A percentile compares a stretch with the other conserved stretches of the same genome.
These are phyloP conservation scores for Crithidia brevicula DNA, from an alignment of 208 protist species.

Conservation along the genomic window DNA sequence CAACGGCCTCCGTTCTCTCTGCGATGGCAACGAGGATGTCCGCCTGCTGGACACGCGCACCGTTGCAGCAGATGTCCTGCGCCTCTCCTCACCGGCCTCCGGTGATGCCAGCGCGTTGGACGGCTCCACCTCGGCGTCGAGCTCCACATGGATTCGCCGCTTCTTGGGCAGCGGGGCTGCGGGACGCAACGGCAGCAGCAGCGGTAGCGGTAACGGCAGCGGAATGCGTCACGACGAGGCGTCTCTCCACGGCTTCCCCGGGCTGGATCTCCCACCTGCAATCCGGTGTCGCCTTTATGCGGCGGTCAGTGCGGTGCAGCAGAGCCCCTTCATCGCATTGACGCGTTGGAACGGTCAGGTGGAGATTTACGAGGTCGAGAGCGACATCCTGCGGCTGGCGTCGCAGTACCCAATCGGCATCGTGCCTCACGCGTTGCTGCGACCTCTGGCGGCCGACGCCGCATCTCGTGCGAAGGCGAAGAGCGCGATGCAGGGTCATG, in stretches of 20 bases:
- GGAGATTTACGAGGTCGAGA: slow-evolving; percentile 51
- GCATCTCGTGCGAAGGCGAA: background rate
- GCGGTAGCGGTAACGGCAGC: background rate
- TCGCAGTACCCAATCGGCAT: slow-evolving; percentile 39
- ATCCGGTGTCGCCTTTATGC: slow-evolving; percentile 45
- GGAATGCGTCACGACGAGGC: background rate
- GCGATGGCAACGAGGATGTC: slow-evolving; percentile 29
- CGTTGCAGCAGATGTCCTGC: slow-evolving; percentile 24
- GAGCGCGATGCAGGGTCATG: background rate
- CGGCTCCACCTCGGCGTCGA: background rate
- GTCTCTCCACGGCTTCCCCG: background rate
- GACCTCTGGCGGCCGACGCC: background rate
- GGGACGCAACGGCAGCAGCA: background rate
- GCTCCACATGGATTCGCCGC: slow-evolving; percentile 22
- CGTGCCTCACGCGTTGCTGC: slow-evolving; percentile 38
- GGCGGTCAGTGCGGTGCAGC: slow-evolving; percentile 66
- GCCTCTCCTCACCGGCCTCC: background rate
- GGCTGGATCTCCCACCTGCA: background rate
- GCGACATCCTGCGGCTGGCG: slow-evolving; percentile 22
- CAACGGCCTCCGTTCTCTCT: slow-evolving; percentile 28
- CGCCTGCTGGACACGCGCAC: slow-evolving; percentile 30
- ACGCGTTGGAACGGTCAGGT: slow-evolving; percentile 72
- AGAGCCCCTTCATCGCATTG: slow-evolving; percentile 52
- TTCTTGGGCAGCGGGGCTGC: slow-evolving; percentile 9
- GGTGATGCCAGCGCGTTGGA: background rate